Evolutionary conservation across 2,329 filamentous ascomycete genomes (phyloP), one percentile per base, ranked within the genome.

Genomic region (Neodidymelliopsis sp.): DNA sequence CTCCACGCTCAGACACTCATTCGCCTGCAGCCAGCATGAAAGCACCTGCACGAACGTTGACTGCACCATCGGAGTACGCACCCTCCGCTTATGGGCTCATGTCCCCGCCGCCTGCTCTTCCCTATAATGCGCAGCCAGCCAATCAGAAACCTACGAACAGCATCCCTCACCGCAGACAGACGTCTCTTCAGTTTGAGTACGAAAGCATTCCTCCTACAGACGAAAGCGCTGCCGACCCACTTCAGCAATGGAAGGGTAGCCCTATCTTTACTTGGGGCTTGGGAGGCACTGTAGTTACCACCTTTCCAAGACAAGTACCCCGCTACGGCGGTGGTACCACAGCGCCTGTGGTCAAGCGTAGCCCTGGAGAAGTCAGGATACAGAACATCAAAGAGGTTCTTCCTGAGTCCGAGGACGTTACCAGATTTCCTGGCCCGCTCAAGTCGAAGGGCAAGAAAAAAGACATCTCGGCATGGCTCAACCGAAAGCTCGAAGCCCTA

Each of bases 391-490:
- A 88, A 67, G 85, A 91, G 31, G 78, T 90, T 22, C 77, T 90
- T 33, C 85, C 89, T 4, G 76, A 91, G 7, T 78, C 84, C 18
- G 90, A 94, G 24, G 82, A 86, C 2, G 76, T 94, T 37, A 81
- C 84, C 13, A 91, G 87, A 60, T 97, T 97, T 65, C 94, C 94
- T 0, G 94, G 94, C 0, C 94, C 95, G 3, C 77, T 99, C 20
- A 91, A 88, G 71, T 83, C 86, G 29, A 97, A 97, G 69, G 85
- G 87, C 1, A 97, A 96, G 79, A 99, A 99, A 80, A 99, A 97
- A 77, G 93, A 99, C 44, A 83, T 91, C 0, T 62, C 92, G 31
- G 74, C 84, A 2, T 99, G 95, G 94, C 79, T 99, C 33, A 83
- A 81, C 4, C 78, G 82, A 50, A 90, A 87, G 41, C 93, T 97